Evolutionary conservation across 2,329 filamentous ascomycete genomes (phyloP), one percentile per base, ranked within the genome.

Genomic region (Escovopsis sp.): DNA sequence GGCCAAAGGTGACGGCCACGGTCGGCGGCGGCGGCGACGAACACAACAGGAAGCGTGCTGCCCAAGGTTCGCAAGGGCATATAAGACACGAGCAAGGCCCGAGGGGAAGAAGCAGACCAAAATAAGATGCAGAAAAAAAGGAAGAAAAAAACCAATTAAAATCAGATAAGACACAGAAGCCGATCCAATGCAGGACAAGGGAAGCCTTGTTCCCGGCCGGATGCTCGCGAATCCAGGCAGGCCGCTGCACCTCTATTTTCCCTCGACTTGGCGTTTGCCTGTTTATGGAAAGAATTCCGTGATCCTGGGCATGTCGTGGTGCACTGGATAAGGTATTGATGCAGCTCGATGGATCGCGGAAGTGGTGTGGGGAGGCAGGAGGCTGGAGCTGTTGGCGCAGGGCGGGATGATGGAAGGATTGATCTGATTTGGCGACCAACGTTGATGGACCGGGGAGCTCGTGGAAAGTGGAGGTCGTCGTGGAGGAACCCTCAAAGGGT

Each of bases 291-390:
- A 36, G 32, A 17, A 34, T 16, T 33, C 34, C 35, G 38, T 35
- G 35, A 35, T 33, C 21, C 36, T 32, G 35, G 38, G 38, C 38
- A 38, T 21, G 27, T 35, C 27, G 6, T 17, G 27, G 31, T 28
- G 27, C 12, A 7, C 5, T 31, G 26, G 37, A 35, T 35, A 39
- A 35, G 37, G 37, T 34, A 28, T 23, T 14, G 21, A 27, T 27
- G 16, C 15, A 26, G 16, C 25, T 35, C 13, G 27, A 28, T 28
- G 15, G 27, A 32, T 19, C 13, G n/a, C 19, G 19, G 18, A 11
- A 18, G 16, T 19, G 31, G 14, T 30, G 28, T 38, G 36, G 36
- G 35, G 31, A 38, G 18, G 15, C 31, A 30, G 31, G 29, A 28
- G 31, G 28, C 30, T 29, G 16, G 29, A 21, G 11, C n/a, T 30